Evolutionary conservation across 2,329 filamentous ascomycete genomes (phyloP), one percentile per base, ranked within the genome.

Genomic region (Aspergillus niger): DNA sequence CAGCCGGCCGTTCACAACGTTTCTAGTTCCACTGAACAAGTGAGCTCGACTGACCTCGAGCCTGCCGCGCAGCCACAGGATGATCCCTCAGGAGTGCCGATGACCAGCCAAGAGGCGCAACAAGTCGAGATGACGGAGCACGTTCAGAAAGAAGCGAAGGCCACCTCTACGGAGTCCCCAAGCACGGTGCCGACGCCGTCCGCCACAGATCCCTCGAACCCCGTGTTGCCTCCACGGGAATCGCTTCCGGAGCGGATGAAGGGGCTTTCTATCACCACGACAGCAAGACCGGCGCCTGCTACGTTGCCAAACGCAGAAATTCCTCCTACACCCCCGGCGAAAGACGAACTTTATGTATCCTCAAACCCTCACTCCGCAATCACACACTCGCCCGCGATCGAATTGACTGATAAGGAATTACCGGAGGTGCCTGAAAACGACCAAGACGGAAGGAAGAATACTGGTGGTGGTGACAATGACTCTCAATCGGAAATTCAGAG

Each of bases 401-500:
- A 70, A 59, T 72, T 60, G 70, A 73, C 65, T 61, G 73, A 79
- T 58, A 77, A 77, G 65, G 76, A 76, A 60, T 76, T 76, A 48
- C 72, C 73, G 61, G 74, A 72, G 39, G 72, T 75, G 49, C 76
- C 70, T 24, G 53, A 20, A 2, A 68, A 66, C 59, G 67, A 69
- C 38, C 68, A 63, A 22, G 64, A 69, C n/a, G 67, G 63, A 13
- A 58, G 87, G 54, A 85, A 81, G 67, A 83, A 82, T 57, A 67
- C 48, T 26, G 70, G 81, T 38, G 88, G 83, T 67, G 87, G 88
- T 70, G 88, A 92, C 51, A 85, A 85, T 54, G 87, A 86, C 55
- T 91, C 91, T 1, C 86, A 87, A 61, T 89, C 89, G 5, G 95
- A 99, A 79, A 97, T 99, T 62, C 91, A 97, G 77, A 96, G 86